Conservation (phyloP, 345 rosid genomes). For the Theobroma cacao region DNA sequence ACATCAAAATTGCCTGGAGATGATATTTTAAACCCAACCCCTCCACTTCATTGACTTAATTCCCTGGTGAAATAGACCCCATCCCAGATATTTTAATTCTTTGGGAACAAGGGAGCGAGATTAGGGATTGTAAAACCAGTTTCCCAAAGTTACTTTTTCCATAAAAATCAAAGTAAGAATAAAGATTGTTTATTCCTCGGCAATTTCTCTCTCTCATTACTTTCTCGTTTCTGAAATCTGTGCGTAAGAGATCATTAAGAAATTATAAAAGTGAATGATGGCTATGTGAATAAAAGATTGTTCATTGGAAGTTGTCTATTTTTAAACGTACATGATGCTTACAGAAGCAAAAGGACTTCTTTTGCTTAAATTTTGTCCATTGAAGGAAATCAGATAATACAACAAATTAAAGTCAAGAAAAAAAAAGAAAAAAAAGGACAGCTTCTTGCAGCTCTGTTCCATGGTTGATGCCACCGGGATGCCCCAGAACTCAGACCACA, state of each 20-base stretch:
- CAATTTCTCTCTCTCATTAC: not conserved
- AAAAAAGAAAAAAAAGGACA: not conserved
- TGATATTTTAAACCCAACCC: too few species aligned
- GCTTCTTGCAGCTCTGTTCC: not conserved
- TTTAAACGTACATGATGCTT: not conserved
- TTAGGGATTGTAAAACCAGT: too few species aligned
- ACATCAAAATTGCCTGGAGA: too few species aligned
- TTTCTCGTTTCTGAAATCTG: not conserved
- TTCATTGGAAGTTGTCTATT: not conserved
- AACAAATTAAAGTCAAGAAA: not conserved
- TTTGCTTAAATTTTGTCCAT: not conserved
- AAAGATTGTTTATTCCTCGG: not conserved
- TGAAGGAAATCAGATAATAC: not conserved
- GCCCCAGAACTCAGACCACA: not conserved
- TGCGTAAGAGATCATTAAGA: not conserved
- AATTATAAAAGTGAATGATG: not conserved
- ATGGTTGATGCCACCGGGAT: not conserved
- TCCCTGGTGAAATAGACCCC: too few species aligned
- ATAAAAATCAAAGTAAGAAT: too few species aligned
- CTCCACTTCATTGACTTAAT: too few species aligned
- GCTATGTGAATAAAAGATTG: not conserved
- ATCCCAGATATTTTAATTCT: too few species aligned
- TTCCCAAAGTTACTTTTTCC: too few species aligned
- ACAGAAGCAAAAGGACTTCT: not conserved
- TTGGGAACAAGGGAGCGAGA: not conserved